phyloP scores from a whole-genome alignment of 176 grass and related monocot species.

The Eragrostis nindensis region DNA sequence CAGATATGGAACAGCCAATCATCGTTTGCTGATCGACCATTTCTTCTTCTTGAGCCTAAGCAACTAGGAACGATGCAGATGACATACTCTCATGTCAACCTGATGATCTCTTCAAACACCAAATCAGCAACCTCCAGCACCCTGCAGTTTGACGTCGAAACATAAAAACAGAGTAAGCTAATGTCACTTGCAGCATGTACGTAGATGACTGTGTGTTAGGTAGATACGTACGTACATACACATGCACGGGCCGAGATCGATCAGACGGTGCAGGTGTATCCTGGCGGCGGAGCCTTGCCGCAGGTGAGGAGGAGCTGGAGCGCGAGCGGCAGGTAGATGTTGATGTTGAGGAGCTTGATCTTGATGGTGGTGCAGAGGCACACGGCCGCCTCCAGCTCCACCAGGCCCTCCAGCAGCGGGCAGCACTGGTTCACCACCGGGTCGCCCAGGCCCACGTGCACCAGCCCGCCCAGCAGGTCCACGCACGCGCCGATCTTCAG shows the following conservation, averaged over 20 bases:
- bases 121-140: neutral
- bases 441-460: slow-evolving; percentile 88
- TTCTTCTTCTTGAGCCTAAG: slow-evolving; percentile 1
- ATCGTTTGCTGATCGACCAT: slow-evolving; percentile 8
- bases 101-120: neutral
- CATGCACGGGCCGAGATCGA: no score
- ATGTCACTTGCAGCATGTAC: no score
- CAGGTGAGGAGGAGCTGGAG: slow-evolving; percentile 97
- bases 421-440: slow-evolving; percentile 92
- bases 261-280: slow-evolving; percentile 88
- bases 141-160: neutral
- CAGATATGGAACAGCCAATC: slow-evolving; percentile 20
- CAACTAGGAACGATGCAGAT: neutral
- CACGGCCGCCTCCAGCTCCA: slow-evolving; percentile 90
- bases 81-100: slow-evolving; percentile 77
- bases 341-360: slow-evolving; percentile 93
- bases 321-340: slow-evolving; percentile 89
- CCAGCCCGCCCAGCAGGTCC: slow-evolving; percentile 89
- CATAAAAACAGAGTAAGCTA: neutral
- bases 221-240: neutral
- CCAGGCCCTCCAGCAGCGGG: slow-evolving; percentile 81
- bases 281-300: slow-evolving; percentile 78
- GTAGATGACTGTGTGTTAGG: neutral
- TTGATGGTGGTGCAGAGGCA: slow-evolving; percentile 97
- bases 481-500: slow-evolving; percentile 95